Conservation (phyloP, 176 grass and related monocot species). For the Echinochloa phyllopogon region DNA sequence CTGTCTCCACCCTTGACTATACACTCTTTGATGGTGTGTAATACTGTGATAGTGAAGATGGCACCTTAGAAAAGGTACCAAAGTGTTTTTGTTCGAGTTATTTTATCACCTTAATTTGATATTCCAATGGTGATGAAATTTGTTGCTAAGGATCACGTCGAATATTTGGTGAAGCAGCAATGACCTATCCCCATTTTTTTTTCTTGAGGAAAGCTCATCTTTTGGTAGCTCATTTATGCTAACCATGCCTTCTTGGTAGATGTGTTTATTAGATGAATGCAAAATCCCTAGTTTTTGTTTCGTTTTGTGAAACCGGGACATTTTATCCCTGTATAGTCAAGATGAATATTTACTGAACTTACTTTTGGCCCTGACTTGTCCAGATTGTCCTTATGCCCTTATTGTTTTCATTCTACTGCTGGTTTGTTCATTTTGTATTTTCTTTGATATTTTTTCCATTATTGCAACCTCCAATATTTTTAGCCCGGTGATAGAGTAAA, state of each 20-base stretch:
- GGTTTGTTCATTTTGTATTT: neutral
- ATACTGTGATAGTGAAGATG: constrained; percentile 1
- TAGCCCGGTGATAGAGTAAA: neutral
- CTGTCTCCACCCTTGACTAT: neutral
- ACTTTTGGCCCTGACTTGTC: too few relatives aligned
- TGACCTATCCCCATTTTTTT: too few relatives aligned
- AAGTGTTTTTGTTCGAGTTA: constrained; percentile 42
- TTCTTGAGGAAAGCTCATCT: neutral
- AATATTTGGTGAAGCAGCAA: neutral
- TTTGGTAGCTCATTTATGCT: neutral
- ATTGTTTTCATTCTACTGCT: neutral
- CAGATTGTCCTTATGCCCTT: neutral
- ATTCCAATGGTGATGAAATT: neutral
- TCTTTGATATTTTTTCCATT: neutral
- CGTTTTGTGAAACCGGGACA: too few relatives aligned
- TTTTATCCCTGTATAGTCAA: too few relatives aligned
- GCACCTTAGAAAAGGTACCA: constrained; percentile 45
- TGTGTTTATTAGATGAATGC: too few relatives aligned
- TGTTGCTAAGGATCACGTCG: neutral
- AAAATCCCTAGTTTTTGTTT: too few relatives aligned
- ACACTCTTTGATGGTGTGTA: constrained; percentile 9
- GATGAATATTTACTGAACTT: too few relatives aligned
- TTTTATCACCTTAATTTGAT: neutral
- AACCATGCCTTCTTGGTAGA: neutral
- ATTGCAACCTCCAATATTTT: too few relatives aligned